These are phyloP conservation scores for Cytidiella melzeri DNA, from an alignment of 768 basidiomycete species.

Conservation along the genomic window DNA sequence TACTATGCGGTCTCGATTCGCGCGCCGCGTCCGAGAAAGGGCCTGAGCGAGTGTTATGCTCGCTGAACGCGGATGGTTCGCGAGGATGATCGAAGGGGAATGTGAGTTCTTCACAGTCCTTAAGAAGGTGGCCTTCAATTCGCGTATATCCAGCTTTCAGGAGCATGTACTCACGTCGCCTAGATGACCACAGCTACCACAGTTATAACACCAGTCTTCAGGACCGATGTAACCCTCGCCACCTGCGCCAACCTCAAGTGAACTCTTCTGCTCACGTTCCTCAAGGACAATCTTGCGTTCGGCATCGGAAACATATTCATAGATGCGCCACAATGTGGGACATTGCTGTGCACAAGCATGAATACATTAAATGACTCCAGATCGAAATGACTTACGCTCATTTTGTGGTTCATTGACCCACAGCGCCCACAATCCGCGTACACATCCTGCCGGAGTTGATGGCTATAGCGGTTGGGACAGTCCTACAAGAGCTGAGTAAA, in stretches of 20 bases:
- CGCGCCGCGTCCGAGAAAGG: slow-evolving; percentile 49
- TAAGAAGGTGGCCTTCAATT: background rate
- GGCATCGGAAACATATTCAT: slow-evolving; percentile 58
- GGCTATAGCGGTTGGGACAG: slow-evolving; percentile 59
- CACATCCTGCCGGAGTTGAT: slow-evolving; percentile 22
- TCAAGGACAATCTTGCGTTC: slow-evolving; percentile 41
- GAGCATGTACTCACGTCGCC: slow-evolving; percentile 59
- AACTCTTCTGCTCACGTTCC: slow-evolving; percentile 43
- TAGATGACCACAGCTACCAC: slow-evolving; percentile 65
- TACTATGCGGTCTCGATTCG: slow-evolving; percentile 2
- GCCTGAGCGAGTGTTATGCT: slow-evolving; percentile 51
- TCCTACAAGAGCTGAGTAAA: background rate
- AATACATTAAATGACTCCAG: background rate
- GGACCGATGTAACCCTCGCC: slow-evolving; percentile 73
- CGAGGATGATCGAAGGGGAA: slow-evolving; percentile 35
- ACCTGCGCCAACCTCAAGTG: slow-evolving; percentile 53
- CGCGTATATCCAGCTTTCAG: background rate
- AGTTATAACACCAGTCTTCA: slow-evolving; percentile 81
- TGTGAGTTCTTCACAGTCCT: slow-evolving; percentile 56
- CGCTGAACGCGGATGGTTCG: slow-evolving; percentile 66
- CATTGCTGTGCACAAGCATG: slow-evolving; percentile 52
- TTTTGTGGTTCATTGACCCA: slow-evolving; percentile 55
- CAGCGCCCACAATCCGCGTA: slow-evolving; percentile 63
- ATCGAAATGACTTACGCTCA: slow-evolving; percentile 42
- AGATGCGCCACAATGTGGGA: slow-evolving; percentile 76